Base-by-base conservation (phyloP, 495 filamentous ascomycete genomes). In the Parathielavia hyrcaniae region DNA sequence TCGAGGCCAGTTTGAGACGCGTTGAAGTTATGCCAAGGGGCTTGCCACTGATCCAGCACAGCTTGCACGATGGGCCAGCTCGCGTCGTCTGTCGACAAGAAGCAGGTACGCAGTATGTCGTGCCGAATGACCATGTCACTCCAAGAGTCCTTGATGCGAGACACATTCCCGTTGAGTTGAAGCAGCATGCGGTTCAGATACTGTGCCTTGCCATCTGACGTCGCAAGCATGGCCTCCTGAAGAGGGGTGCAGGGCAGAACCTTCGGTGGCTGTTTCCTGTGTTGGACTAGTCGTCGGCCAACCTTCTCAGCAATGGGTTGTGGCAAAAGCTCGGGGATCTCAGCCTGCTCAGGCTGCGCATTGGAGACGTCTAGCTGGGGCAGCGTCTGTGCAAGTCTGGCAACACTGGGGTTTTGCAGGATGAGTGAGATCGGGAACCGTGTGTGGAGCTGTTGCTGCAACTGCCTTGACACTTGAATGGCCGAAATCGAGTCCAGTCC, bases 401-500 rank as follows among this genome's bases (percentile, higher is more conserved):
- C 68, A 26, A 88, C 68, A 3, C 75, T 85, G 11, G 81, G 71
- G 62, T 87, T 77, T 23, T 76, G 78, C 30, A 95, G 73, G 19
- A 93, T 80, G 12, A 75, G 62, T 0, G 85, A 87, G 1, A 91
- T 79, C 32, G 81, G 72, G 16, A 86, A 59, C 36, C 76, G 69
- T 34, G 55, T 66, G 41, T 70, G 73, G 3, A 78, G 71, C 9
- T 56, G 55, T 2, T 72, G 58, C 46, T 74, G 69, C 1, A 89
- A 67, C 39, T 67, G 64, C 20, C 73, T 83, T 0, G 85, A 79
- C 39, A 91, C 67, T 13, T 78, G 70, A 48, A 95, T 91, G 0
- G 86, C 88, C 30, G 84, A 86, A n/a, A 95, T 83, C 0, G 89
- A 92, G 67, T 95, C 89, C 20, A 95, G 68, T 0, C 89, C 89